Conservation (phyloP, 768 basidiomycete species). For the Fistulinella prunicolor region DNA sequence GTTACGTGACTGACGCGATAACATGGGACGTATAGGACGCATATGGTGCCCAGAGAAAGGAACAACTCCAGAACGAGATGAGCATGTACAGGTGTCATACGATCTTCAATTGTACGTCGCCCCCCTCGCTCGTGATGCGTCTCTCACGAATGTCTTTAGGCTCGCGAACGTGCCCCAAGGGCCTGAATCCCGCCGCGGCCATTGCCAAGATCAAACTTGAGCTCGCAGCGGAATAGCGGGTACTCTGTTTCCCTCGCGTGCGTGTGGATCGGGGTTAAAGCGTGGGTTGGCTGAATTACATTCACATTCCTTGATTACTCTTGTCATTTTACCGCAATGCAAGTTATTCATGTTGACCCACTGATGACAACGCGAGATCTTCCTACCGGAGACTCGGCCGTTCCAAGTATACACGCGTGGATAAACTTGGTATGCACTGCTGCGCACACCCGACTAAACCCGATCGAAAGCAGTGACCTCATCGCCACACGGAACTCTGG, state of each 20-base stretch:
- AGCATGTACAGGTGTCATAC: conserved; percentile 98
- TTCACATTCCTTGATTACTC: not conserved
- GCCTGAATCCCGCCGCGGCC: conserved; percentile 87
- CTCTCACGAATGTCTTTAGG: conserved; percentile 38
- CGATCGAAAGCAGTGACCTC: too few species aligned
- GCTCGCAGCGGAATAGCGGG: conserved; percentile 64
- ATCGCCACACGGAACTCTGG: too few species aligned
- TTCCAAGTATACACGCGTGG: too few species aligned
- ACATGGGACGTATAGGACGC: conserved; percentile 52
- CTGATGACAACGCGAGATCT: too few species aligned
- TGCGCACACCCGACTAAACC: too few species aligned
- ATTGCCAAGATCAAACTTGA: conserved; percentile 94
- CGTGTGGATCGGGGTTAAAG: not conserved
- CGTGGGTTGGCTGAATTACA: conserved; percentile 1
- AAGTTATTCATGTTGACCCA: too few species aligned
- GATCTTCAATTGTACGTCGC: conserved; percentile 85
- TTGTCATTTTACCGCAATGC: not conserved
- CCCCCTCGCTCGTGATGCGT: not conserved
- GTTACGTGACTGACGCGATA: not conserved
- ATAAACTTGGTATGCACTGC: too few species aligned
- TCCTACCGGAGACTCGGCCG: too few species aligned
- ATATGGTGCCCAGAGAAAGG: conserved; percentile 76
- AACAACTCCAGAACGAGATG: conserved; percentile 92
- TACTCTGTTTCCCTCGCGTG: too few species aligned
- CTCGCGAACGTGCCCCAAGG: conserved; percentile 96